Evolutionary conservation across 2,329 filamentous ascomycete species (phyloP).

Genomic region (Penicillium sp.): DNA sequence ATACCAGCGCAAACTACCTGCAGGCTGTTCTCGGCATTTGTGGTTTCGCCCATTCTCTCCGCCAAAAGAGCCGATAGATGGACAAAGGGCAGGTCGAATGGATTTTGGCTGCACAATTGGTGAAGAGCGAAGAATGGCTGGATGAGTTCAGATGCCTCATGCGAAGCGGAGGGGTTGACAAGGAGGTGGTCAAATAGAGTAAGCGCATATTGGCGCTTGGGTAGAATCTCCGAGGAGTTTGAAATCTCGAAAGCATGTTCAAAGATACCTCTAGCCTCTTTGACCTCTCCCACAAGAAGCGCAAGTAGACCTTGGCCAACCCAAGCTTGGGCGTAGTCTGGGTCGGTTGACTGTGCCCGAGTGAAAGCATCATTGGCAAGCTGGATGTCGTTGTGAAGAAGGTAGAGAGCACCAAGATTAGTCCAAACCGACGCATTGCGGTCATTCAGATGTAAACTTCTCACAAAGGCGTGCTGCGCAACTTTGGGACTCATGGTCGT

Average conservation of each 20-base stretch:
- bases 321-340: constrained; percentile 92
- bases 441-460: constrained; percentile 91
- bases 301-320: constrained; percentile 88
- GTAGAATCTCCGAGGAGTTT: constrained; percentile 71
- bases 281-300: constrained; percentile 69
- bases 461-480: constrained; percentile 88
- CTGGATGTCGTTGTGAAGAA: constrained; percentile 78
- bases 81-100: constrained; percentile 69
- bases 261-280: constrained; percentile 81
- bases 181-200: constrained; percentile 82
- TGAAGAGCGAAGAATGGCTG: constrained; percentile 86
- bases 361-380: constrained; percentile 91
- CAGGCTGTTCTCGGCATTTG: constrained; percentile 64
- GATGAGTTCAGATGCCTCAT: constrained; percentile 66
- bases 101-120: constrained; percentile 73
- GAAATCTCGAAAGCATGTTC: constrained; percentile 94
- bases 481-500: constrained; percentile 83
- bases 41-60: constrained; percentile 74
- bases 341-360: constrained; percentile 88
- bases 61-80: constrained; percentile 80
- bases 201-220: constrained; percentile 76
- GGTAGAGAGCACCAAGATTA: constrained; percentile 83
- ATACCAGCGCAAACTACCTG: constrained; percentile 67
- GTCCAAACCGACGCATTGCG: constrained; percentile 83
- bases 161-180: constrained; percentile 53